Evolutionary conservation across 768 basidiomycete genomes (phyloP).

Genomic region (Kondoa subrosea): DNA sequence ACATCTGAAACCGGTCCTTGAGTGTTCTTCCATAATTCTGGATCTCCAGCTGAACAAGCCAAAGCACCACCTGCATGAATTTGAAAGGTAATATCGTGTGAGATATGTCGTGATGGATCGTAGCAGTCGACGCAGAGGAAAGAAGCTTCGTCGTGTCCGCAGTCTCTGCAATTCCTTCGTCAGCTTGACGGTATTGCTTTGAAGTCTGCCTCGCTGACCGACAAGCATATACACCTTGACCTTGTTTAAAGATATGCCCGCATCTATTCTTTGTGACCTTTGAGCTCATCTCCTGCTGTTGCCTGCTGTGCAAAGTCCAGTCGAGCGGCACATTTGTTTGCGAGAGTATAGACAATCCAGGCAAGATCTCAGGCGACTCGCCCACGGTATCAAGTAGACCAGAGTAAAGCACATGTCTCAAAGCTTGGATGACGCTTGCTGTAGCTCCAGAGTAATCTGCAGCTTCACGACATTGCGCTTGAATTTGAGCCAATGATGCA

Average conservation of each 20-base stretch:
- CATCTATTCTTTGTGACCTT: not conserved
- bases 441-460: not conserved
- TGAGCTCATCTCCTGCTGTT: not conserved
- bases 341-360: not conserved
- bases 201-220: not conserved
- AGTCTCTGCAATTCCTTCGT: slow-evolving; percentile 46
- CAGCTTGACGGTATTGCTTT: not conserved
- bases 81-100: slow-evolving; percentile 84
- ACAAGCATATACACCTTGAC: not conserved
- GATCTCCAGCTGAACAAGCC: slow-evolving; percentile 88
- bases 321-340: not conserved
- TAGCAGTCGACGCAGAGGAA: slow-evolving; percentile 83
- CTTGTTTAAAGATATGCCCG: not conserved
- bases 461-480: not conserved
- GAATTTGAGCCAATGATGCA: not conserved
- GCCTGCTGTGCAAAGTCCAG: not conserved
- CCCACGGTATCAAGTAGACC: not conserved
- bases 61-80: slow-evolving; percentile 51
- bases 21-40: slow-evolving; percentile 77
- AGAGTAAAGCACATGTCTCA: not conserved
- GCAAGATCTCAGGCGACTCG: not conserved
- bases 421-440: not conserved
- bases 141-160: slow-evolving; percentile 72
- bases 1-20: too few relatives aligned
- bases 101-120: slow-evolving; percentile 62